Evolutionary conservation across 2,329 filamentous ascomycete genomes (phyloP), one percentile per base, ranked within the genome.

Genomic region (Colletotrichum sp.): DNA sequence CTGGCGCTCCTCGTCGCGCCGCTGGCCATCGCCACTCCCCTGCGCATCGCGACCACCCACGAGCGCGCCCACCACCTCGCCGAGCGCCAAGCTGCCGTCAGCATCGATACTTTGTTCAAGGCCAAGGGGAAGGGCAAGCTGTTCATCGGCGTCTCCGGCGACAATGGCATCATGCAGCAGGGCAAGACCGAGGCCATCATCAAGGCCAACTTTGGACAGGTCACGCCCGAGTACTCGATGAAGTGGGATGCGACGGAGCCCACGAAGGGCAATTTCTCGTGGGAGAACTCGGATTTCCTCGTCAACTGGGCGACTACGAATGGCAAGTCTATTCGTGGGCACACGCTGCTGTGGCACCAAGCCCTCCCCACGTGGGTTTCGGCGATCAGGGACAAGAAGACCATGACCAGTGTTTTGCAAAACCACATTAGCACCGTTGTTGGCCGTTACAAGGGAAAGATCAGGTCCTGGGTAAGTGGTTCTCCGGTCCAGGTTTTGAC

Each of bases 161-260:
- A 93, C 79, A 84, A 89, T 77, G 84, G 83, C 73, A 86, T 84
- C 15, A 86, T 93, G 5, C 84, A 80, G 51, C 79, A 84, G n/a
- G 86, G 83, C 69, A 90, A 88, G 73, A 86, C 86, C 15, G 85
- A 86, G 70, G 84, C 85, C 71, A 86, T 92, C 78, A 89, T 93
- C 80, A 86, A 87, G 75, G 83, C 85, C 63, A 84, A 92, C 81
- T 94, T 93, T 75, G 91, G 91, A 24, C 88, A 91, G 80, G 85
- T 94, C 24, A 93, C 92, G 0, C 87, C 89, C 2, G 92, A 94
- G 84, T 93, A 94, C 85, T 90, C 86, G 78, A 92, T 93, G 89
- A 93, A 94, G 83, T 94, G 92, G 92, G 90, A 93, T 76, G 83
- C 87, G 38, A 85, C 85, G 18, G 85, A 93, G 81, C 78, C 78